Conservation (phyloP, 1,284 basidiomycete genomes). For the Filobasidium uniguttulatum region DNA sequence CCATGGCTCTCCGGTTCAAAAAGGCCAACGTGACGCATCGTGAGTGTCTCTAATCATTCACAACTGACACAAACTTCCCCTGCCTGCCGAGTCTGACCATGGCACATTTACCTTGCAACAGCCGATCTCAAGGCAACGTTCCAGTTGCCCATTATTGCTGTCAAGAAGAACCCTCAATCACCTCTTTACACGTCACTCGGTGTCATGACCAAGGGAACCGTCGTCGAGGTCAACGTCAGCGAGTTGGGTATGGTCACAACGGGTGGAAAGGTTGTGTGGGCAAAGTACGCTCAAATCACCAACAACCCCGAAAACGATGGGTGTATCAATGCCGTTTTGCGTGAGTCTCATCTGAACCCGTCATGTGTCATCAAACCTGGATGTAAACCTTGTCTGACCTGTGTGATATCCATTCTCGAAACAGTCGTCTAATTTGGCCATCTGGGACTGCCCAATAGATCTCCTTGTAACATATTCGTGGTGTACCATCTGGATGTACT, state of each 20-base stretch:
- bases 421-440: no score
- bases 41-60: slow-evolving; percentile 39
- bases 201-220: slow-evolving; percentile 95
- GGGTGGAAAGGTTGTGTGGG: slow-evolving; percentile 73
- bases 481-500: no score
- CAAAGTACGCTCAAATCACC: slow-evolving; percentile 90
- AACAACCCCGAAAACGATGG: slow-evolving; percentile 95
- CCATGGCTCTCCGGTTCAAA: slow-evolving; percentile 93
- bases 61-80: no score
- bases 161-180: slow-evolving; percentile 99
- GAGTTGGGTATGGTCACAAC: slow-evolving; percentile 98
- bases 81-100: slow-evolving; percentile 1
- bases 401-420: no score
- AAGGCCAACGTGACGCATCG: slow-evolving; percentile 99
- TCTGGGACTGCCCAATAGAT: no score
- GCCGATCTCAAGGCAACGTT: slow-evolving; percentile 97
- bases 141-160: slow-evolving; percentile 92
- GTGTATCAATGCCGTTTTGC: slow-evolving; percentile 84
- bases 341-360: no score
- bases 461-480: no score
- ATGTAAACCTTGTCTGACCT: no score
- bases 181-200: slow-evolving; percentile 84
- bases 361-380: no score
- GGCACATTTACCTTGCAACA: slow-evolving; percentile 29
- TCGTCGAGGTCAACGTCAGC: slow-evolving; percentile 96